Evolutionary conservation across 2,329 filamentous ascomycete species (phyloP).

Genomic region (Colletotrichum shisoi): DNA sequence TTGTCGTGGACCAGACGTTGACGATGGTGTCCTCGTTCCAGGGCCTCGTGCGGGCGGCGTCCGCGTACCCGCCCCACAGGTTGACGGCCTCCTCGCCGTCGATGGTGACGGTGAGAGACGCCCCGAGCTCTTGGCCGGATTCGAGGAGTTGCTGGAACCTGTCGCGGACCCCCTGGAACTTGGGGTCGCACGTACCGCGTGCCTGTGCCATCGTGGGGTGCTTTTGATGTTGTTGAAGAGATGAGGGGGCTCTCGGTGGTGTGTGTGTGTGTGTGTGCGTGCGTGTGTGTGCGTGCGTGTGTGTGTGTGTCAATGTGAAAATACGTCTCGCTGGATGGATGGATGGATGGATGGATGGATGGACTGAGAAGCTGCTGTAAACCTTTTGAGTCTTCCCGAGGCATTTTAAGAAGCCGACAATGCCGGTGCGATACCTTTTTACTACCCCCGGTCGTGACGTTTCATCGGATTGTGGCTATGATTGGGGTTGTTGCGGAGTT

Average conservation of each 20-base stretch:
- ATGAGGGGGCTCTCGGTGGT: no score
- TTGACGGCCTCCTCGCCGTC: slow-evolving; percentile 54
- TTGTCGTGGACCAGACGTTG: slow-evolving; percentile 53
- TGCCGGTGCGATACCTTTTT: neutral
- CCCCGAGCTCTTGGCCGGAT: slow-evolving; percentile 54
- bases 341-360: no score
- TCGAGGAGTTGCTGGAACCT: slow-evolving; percentile 49
- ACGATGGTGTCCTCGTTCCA: slow-evolving; percentile 54
- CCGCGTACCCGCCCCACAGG: slow-evolving; percentile 54
- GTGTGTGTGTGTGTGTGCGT: no score
- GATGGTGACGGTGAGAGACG: slow-evolving; percentile 53
- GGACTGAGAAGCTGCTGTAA: no score
- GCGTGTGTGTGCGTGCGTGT: no score
- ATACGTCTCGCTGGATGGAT: no score
- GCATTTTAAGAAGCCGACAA: neutral
- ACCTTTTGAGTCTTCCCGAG: no score
- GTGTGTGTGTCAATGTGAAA: no score
- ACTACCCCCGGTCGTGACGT: neutral
- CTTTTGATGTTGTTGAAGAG: neutral
- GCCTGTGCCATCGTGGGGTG: slow-evolving; percentile 40
- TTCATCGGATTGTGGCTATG: neutral
- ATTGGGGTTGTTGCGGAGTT: neutral
- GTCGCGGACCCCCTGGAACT: slow-evolving; percentile 49
- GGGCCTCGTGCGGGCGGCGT: slow-evolving; percentile 43
- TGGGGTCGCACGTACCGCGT: slow-evolving; percentile 50